Evolutionary conservation across 192 early-diverging fungal species (phyloP), one percentile per base, ranked within the genome.

Genomic region (Dissophora globulifera): DNA sequence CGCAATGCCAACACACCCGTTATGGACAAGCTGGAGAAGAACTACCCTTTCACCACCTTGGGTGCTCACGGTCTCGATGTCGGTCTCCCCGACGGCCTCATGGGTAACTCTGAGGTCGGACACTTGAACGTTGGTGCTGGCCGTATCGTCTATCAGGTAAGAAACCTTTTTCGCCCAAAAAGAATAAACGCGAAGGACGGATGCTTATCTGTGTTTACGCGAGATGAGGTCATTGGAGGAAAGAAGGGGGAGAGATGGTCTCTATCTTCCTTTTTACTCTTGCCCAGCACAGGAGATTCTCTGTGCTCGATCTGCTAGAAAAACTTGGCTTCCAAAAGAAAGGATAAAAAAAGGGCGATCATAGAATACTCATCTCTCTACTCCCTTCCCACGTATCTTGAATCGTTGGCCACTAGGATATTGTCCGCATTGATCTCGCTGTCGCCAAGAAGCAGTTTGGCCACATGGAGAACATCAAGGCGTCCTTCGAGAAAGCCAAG

Each of bases 81-180:
- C 47, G 98, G 98, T 52, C 87, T 99, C 31, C 97, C 97, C 13
- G 96, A 96, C n/a, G 98, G 95, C 10, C 86, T 98, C 54, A 99
- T 99, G 98, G 98, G 97, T 58, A 99, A 99, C 89, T 95, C 93
- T 43, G 98, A 99, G 82, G 98, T 99, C 43, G 98, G 98, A 12
- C 98, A 99, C 71, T 81, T 98, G 76, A 99, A 99, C 88, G 96
- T 99, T 89, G 98, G 98, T 53, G 98, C 98, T 48, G 98, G 98
- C 31, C 90, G 98, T 38, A 87, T 99, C 20, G 98, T 99, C 30
- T 98, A 98, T 82, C 98, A 99, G 85, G 91, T 91, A 82, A 53
- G 45, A 27, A 20, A 57, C n/a, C n/a, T n/a, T n/a, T n/a, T n/a
- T n/a, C n/a, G 43, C 45, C 22, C 15, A 29, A 54, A 26, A 46